These are phyloP conservation scores for Malassezia globosa DNA, from an alignment of 1,284 basidiomycete species.

Conservation along the genomic window DNA sequence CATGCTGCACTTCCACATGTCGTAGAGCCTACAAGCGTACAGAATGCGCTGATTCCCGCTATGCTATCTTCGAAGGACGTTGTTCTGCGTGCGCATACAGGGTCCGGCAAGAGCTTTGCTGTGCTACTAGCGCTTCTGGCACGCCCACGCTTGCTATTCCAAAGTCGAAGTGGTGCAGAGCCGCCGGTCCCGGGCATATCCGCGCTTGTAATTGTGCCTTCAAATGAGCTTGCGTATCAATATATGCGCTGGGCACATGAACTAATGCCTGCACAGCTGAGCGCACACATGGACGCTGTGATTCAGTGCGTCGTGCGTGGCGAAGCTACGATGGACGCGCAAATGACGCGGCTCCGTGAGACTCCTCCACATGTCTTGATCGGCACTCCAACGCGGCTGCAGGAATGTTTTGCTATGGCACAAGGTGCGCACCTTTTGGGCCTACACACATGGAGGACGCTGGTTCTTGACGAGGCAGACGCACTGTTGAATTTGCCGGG, in stretches of 20 bases:
- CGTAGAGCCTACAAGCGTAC: constrained; percentile 31
- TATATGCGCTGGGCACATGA: constrained; percentile 33
- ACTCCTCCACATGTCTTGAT: constrained; percentile 39
- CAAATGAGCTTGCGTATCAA: constrained; percentile 40
- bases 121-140: constrained; percentile 37
- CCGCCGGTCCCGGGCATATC: constrained; percentile 23
- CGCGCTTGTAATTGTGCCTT: constrained; percentile 38
- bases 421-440: constrained; percentile 29
- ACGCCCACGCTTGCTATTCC: constrained; percentile 38
- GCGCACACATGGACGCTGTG: constrained; percentile 28
- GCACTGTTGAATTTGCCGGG: constrained; percentile 39
- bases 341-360: constrained; percentile 22
- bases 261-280: constrained; percentile 22
- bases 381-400: constrained; percentile 35
- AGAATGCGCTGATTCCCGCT: constrained; percentile 31
- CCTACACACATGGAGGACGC: constrained; percentile 29
- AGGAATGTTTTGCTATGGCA: constrained; percentile 27
- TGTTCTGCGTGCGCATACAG: constrained; percentile 40
- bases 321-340: constrained; percentile 19
- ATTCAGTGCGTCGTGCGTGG: constrained; percentile 33
- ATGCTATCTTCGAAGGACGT: constrained; percentile 32
- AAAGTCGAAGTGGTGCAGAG: neutral
- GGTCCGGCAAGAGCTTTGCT: constrained; percentile 42
- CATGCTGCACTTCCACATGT: constrained; percentile 26
- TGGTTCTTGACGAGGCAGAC: constrained; percentile 43